Evolutionary conservation across 2,329 filamentous ascomycete genomes (phyloP).

Genomic region (Canariomyces notabilis): DNA sequence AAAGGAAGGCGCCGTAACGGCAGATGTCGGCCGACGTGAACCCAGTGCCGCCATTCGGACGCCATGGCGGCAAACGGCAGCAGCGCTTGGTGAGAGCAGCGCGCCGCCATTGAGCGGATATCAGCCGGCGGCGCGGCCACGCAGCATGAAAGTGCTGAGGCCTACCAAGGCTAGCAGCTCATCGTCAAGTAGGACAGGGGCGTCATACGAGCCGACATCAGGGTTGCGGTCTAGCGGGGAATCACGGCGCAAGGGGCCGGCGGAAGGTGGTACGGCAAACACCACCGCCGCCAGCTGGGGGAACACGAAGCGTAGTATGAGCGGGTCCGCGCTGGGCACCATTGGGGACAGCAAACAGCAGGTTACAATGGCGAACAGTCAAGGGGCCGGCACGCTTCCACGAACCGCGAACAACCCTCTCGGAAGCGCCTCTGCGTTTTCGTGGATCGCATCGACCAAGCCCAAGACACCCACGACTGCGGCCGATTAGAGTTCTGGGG

Average conservation of each 20-base stretch:
- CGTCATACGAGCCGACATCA: constrained; percentile 48
- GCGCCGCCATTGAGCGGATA: constrained; percentile 60
- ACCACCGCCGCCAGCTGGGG: constrained; percentile 22
- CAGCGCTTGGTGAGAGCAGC: constrained; percentile 46
- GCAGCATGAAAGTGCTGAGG: constrained; percentile 87
- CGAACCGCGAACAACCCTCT: constrained; percentile 71
- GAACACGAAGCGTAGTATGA: constrained; percentile 47
- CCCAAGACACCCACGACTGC: constrained; percentile 37
- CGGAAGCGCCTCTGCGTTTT: constrained; percentile 88
- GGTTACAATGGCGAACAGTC: not conserved
- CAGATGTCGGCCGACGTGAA: constrained; percentile 37
- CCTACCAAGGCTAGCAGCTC: constrained; percentile 62
- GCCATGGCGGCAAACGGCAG: constrained; percentile 61
- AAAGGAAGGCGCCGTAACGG: constrained; percentile 27
- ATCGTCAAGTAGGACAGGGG: constrained; percentile 42
- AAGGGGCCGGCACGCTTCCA: constrained; percentile 36
- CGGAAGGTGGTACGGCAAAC: constrained; percentile 13
- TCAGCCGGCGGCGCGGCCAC: constrained; percentile 59
- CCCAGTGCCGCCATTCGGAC: constrained; percentile 59
- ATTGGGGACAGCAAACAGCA: constrained; percentile 22
- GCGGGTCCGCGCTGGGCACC: constrained; percentile 27
- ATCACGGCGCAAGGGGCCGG: constrained; percentile 43
- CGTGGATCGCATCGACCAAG: constrained; percentile 70
- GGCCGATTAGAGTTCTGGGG: constrained; percentile 29
- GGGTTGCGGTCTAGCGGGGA: constrained; percentile 42